Base-by-base conservation (phyloP, 1,139 yeast genomes). In the Suhomyces panamericanus region DNA sequence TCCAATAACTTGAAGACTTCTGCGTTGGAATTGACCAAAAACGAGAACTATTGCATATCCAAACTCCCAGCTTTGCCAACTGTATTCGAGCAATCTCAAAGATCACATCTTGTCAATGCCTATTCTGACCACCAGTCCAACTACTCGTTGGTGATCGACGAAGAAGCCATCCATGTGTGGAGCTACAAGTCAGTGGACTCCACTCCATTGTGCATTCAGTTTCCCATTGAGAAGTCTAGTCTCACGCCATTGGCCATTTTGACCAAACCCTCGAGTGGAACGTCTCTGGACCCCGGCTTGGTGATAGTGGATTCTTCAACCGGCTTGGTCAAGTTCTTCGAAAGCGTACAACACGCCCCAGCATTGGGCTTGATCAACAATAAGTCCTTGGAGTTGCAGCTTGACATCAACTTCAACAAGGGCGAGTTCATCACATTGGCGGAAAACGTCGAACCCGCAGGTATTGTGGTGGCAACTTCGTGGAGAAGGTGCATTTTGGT, bases 381-480 rank as follows among this genome's bases (percentile, higher is more conserved):
- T 54, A 69, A 66, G 43, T 59, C 66, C 17, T 60, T 69, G 35
- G 75, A 73, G 43, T 54, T 67, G n/a, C 51, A 55, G 6, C 50
- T 81, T 26, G 69, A 67, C 4, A 59, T 83, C 14, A 62, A 62
- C 40, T 39, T 53, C 13, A 57, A 64, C 9, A 73, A 71, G 38
- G 77, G 79, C 26, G 95, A 87, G 58, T 64, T 64, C 39, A 70
- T 88, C 22, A 78, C 82, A 1, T 60, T 74, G 36, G 78, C 85
- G 2, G 79, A 81, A 49, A 80, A 79, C 50, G 75, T 84, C 13
- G 91, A 86, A 52, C 93, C 95, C 0, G 82, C 87, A 3, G 96
- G 96, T 1, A 67, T 89, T 6, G 71, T 85, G 1, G 62, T 87
- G 10, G 79, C 90, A 6, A 88, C 96, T 0, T 80, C 89, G 6